Conservation (phyloP, 495 filamentous ascomycete genomes). For the Penicillium longicatenatum region DNA sequence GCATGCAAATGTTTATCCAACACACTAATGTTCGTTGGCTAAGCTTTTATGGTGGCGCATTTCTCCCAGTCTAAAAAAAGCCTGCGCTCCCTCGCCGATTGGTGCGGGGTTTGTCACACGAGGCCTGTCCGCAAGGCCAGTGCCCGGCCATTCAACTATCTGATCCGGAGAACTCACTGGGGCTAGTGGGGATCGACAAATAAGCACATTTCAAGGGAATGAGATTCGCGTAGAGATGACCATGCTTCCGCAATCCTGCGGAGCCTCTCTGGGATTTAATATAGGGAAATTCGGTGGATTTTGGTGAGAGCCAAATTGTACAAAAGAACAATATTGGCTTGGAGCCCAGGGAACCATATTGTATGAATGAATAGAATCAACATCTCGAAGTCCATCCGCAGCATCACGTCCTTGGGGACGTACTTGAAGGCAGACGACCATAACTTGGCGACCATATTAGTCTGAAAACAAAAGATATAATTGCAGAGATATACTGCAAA, state of each 20-base stretch:
- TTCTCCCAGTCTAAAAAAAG: not conserved
- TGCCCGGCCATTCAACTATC: slow-evolving; percentile 1
- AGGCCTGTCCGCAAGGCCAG: slow-evolving; percentile 5
- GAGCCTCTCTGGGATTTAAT: not conserved
- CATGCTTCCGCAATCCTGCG: not conserved
- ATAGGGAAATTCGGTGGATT: not conserved
- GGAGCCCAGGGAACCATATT: too few relatives aligned
- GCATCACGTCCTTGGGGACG: too few relatives aligned
- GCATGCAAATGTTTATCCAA: not conserved
- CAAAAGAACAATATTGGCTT: too few relatives aligned
- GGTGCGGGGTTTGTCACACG: slow-evolving; percentile 6
- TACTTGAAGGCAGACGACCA: too few relatives aligned
- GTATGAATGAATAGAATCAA: too few relatives aligned
- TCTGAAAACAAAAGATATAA: too few relatives aligned
- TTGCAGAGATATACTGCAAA: too few relatives aligned
- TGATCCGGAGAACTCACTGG: not conserved
- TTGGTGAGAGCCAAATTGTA: too few relatives aligned
- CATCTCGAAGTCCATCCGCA: too few relatives aligned
- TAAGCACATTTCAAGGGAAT: not conserved
- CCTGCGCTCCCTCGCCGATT: slow-evolving; percentile 4
- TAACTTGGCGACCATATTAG: too few relatives aligned
- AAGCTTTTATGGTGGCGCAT: not conserved
- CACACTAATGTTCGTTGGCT: not conserved
- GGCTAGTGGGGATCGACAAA: slow-evolving; percentile 5
- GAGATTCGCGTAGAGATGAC: not conserved